phyloP scores from a whole-genome alignment of 345 rosid genomes.

The Camelina sativa region DNA sequence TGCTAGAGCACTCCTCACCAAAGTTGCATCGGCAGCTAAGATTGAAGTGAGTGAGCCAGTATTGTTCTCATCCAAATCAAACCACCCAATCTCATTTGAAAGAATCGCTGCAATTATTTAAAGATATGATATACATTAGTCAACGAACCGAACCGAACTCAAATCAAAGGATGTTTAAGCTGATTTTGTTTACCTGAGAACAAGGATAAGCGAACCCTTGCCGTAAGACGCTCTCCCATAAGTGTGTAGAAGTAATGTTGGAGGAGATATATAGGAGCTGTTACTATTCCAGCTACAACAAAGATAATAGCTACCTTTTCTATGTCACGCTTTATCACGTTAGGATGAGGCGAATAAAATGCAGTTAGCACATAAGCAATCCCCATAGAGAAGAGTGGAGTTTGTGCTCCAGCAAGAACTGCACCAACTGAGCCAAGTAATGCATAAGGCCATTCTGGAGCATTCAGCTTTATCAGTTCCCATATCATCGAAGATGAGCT shows the following conservation, averaged over 20 bases:
- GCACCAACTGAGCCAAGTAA: conserved; percentile 84
- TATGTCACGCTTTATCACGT: conserved; percentile 55
- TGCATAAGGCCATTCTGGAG: conserved; percentile 87
- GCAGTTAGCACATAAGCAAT: conserved; percentile 67
- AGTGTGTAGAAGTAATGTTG: conserved; percentile 80
- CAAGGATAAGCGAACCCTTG: conserved; percentile 71
- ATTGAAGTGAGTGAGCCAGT: conserved; percentile 69
- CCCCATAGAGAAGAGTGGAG: conserved; percentile 76
- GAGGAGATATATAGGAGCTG: conserved; percentile 67
- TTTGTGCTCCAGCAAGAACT: conserved; percentile 68
- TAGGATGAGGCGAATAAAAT: conserved; percentile 57
- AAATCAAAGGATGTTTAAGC: neutral
- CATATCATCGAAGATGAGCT: conserved; percentile 50
- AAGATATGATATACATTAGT: neutral
- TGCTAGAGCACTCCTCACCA: conserved; percentile 75
- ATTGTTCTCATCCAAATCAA: conserved; percentile 79
- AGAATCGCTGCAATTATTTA: conserved; percentile 67
- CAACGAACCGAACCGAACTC: no score
- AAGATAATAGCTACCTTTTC: conserved; percentile 54
- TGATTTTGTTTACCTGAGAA: conserved; percentile 63
- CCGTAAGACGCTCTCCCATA: conserved; percentile 84
- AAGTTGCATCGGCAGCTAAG: conserved; percentile 81
- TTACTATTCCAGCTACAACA: conserved; percentile 52
- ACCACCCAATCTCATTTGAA: conserved; percentile 85
- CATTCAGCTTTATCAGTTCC: conserved; percentile 74